These are phyloP conservation scores for Drechslerella stenobrocha DNA, from an alignment of 2,329 filamentous ascomycete species.

Conservation along the genomic window DNA sequence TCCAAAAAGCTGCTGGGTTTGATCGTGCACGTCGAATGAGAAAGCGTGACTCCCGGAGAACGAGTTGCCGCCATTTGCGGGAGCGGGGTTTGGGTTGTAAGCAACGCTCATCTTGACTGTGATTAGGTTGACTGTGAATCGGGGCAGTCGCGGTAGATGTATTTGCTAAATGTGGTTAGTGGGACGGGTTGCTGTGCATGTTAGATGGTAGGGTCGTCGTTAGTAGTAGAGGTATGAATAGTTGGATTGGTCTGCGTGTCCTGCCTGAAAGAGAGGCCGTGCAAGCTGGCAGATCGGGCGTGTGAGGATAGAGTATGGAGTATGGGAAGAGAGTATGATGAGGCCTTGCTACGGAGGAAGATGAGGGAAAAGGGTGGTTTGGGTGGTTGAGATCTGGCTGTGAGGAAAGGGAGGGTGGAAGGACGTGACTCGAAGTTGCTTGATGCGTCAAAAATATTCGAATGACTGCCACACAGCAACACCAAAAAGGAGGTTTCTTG, in stretches of 20 bases:
- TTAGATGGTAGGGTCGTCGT: slow-evolving; percentile 38
- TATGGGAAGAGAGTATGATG: not conserved
- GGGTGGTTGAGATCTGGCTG: no score
- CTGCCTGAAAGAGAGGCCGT: no score
- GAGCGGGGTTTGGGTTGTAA: slow-evolving; percentile 27
- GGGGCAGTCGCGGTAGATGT: not conserved
- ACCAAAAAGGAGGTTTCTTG: not conserved
- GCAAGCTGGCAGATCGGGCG: not conserved
- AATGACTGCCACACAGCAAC: slow-evolving; percentile 1
- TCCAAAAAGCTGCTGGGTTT: slow-evolving; percentile 22
- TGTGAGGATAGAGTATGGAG: not conserved
- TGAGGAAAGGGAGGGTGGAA: not conserved
- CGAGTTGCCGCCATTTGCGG: slow-evolving; percentile 21
- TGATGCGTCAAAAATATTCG: not conserved
- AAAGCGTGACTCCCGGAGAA: slow-evolving; percentile 42
- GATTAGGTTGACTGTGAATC: slow-evolving; percentile 1
- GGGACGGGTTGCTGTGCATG: slow-evolving; percentile 36
- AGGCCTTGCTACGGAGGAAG: slow-evolving; percentile 2
- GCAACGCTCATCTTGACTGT: slow-evolving; percentile 38
- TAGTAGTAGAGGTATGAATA: not conserved
- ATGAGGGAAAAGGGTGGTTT: not conserved
- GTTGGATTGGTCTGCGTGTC: not conserved
- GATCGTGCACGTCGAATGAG: slow-evolving; percentile 44
- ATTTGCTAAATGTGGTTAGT: slow-evolving; percentile 38
- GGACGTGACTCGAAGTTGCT: slow-evolving; percentile 17